Percentiles rank a stretch among this genome's conserved stretches.
These are phyloP conservation scores for Dipodascopsis uninucleata DNA, from an alignment of 805 yeast species.

Conservation along the genomic window DNA sequence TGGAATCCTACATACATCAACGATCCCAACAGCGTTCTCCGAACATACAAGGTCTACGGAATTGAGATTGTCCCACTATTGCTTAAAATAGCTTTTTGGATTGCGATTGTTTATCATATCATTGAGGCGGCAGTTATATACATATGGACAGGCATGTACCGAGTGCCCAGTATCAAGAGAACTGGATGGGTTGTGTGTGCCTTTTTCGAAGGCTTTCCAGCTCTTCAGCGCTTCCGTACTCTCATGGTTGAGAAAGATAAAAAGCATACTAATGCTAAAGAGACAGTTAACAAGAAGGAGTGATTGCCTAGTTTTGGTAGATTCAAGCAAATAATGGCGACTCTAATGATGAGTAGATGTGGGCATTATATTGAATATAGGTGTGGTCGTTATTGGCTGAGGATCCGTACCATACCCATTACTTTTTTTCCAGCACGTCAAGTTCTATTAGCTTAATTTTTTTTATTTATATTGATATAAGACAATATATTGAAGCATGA, in stretches of 20 bases:
- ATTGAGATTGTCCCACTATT: conserved; percentile 7
- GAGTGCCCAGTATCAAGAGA: conserved; percentile 25
- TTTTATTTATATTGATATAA: too few relatives aligned
- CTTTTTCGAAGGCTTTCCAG: conserved; percentile 28
- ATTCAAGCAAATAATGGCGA: too few relatives aligned
- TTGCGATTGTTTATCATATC: conserved; percentile 18
- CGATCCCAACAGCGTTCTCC: conserved; percentile 14
- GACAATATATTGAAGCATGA: too few relatives aligned
- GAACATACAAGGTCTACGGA: conserved; percentile 7
- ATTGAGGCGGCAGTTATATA: conserved; percentile 21
- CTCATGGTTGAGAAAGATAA: conserved; percentile 27
- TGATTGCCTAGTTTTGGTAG: too few relatives aligned
- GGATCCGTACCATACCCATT: too few relatives aligned
- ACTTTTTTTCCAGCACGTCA: too few relatives aligned
- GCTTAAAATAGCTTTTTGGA: conserved; percentile 14
- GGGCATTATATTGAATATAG: too few relatives aligned
- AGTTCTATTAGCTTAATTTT: too few relatives aligned
- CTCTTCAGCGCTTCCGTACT: conserved; percentile 21
- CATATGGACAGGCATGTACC: conserved; percentile 28
- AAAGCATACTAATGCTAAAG: conserved; percentile 21
- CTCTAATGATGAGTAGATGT: too few relatives aligned
- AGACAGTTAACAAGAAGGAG: conserved; percentile 15
- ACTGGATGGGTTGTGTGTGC: conserved; percentile 24
- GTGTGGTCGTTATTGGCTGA: too few relatives aligned
- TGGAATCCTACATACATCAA: conserved; percentile 10